These are phyloP conservation scores for Amphirosellinia nigrospora DNA, from an alignment of 495 filamentous ascomycete species.

Conservation along the genomic window DNA sequence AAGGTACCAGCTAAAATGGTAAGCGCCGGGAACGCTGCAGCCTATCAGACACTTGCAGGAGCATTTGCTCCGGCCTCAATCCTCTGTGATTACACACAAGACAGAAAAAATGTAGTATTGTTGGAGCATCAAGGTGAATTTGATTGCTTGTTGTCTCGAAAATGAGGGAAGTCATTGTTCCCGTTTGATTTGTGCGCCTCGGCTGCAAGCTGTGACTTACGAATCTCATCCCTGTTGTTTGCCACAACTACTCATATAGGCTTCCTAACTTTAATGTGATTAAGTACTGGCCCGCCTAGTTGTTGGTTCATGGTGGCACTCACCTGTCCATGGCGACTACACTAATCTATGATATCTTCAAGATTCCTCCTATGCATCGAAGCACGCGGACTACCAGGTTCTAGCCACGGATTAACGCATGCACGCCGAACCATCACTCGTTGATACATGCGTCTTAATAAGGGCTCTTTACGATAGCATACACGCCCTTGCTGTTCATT, in stretches of 20 bases:
- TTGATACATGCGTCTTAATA: background rate
- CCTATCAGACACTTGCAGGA: slow-evolving; percentile 23
- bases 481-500: slow-evolving; percentile 21
- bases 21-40: slow-evolving; percentile 22
- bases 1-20: slow-evolving; percentile 22
- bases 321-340: too few relatives aligned
- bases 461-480: slow-evolving; percentile 10
- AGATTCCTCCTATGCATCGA: slow-evolving; percentile 8
- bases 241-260: slow-evolving; percentile 8
- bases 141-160: slow-evolving; percentile 8
- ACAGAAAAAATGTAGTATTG: slow-evolving; percentile 18
- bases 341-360: slow-evolving; percentile 25
- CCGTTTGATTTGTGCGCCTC: slow-evolving; percentile 6
- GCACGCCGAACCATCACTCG: slow-evolving; percentile 13
- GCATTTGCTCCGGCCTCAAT: slow-evolving; percentile 26
- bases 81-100: slow-evolving; percentile 21
- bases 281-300: background rate
- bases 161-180: background rate
- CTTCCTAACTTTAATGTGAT: background rate
- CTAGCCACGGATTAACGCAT: slow-evolving; percentile 15
- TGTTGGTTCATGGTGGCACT: slow-evolving; percentile 2
- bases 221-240: slow-evolving; percentile 13
- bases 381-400: slow-evolving; percentile 13
- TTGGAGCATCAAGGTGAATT: slow-evolving; percentile 6
- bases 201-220: slow-evolving; percentile 15